A percentile compares a stretch with the other conserved stretches of the same genome.
phyloP scores from a whole-genome alignment of 257 asterid genomes.

The Solanum chiquidenum region DNA sequence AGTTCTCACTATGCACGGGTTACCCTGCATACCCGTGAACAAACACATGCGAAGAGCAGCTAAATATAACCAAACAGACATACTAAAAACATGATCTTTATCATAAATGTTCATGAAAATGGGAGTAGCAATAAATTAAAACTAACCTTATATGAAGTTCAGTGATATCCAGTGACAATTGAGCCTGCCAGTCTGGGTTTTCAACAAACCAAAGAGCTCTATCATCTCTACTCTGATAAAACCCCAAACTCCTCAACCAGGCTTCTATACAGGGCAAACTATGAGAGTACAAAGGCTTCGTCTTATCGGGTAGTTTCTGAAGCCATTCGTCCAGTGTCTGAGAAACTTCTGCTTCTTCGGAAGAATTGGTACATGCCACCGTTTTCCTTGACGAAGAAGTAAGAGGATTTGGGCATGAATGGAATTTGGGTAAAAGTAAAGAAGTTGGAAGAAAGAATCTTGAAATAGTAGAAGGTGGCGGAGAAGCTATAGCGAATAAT shows the following conservation, averaged over 20 bases:
- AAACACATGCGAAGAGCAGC: not conserved
- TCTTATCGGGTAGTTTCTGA: conserved; percentile 77
- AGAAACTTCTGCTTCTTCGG: conserved; percentile 43
- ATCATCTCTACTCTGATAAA: conserved; percentile 76
- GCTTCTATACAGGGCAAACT: conserved; percentile 96
- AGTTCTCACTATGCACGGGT: not conserved
- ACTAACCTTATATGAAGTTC: conserved; percentile 74
- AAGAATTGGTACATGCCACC: conserved; percentile 24
- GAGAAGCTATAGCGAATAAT: conserved; percentile 1
- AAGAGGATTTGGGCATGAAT: conserved; percentile 10
- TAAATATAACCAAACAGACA: not conserved
- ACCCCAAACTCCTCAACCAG: conserved; percentile 74
- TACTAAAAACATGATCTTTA: not conserved
- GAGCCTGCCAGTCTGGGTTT: conserved; percentile 83
- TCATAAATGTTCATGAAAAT: not conserved
- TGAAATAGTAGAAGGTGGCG: conserved; percentile 10
- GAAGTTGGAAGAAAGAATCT: conserved; percentile 12
- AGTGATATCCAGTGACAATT: conserved; percentile 76
- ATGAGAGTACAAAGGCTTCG: conserved; percentile 78
- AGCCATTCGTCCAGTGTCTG: conserved; percentile 73
- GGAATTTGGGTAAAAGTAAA: conserved; percentile 18
- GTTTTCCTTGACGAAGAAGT: conserved; percentile 20
- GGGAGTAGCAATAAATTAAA: not conserved
- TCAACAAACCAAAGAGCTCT: conserved; percentile 87
- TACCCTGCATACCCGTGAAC: not conserved